Percentiles rank a stretch among this genome's conserved stretches.
These are phyloP conservation scores for Isabelozyma heimii DNA, from an alignment of 805 yeast genomes.

Conservation along the genomic window DNA sequence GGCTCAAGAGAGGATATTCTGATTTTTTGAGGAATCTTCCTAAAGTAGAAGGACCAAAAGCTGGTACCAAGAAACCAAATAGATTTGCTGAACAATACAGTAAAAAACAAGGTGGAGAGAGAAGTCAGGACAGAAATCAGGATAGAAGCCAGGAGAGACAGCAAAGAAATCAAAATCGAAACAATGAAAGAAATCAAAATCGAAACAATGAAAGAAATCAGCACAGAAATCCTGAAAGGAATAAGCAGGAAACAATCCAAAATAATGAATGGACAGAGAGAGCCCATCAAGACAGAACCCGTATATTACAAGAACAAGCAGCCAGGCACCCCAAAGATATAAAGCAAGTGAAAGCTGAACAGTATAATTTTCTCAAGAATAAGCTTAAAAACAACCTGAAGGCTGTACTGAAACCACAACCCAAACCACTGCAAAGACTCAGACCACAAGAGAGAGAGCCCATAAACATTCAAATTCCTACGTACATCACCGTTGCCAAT, in stretches of 20 bases:
- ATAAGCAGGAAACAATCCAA: no score
- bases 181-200: background rate
- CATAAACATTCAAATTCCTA: constrained; percentile 56
- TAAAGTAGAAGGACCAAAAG: constrained; percentile 17
- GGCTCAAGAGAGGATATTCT: constrained; percentile 2
- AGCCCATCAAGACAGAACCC: background rate
- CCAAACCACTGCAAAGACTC: constrained; percentile 3
- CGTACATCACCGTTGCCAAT: constrained; percentile 75
- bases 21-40: constrained; percentile 26
- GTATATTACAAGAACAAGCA: background rate
- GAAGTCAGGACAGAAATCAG: background rate
- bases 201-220: background rate
- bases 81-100: constrained; percentile 31
- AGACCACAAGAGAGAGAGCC: constrained; percentile 5
- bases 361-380: constrained; percentile 3
- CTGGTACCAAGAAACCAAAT: constrained; percentile 17
- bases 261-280: no score
- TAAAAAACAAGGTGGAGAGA: background rate
- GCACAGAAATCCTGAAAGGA: no score
- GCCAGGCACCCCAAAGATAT: background rate
- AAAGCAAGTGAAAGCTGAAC: constrained; percentile 2
- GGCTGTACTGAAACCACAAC: background rate
- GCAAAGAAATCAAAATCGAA: background rate
- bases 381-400: constrained; percentile 2
- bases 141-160: no score